Conservation (phyloP, 768 basidiomycete genomes). For the Collybia nuda region DNA sequence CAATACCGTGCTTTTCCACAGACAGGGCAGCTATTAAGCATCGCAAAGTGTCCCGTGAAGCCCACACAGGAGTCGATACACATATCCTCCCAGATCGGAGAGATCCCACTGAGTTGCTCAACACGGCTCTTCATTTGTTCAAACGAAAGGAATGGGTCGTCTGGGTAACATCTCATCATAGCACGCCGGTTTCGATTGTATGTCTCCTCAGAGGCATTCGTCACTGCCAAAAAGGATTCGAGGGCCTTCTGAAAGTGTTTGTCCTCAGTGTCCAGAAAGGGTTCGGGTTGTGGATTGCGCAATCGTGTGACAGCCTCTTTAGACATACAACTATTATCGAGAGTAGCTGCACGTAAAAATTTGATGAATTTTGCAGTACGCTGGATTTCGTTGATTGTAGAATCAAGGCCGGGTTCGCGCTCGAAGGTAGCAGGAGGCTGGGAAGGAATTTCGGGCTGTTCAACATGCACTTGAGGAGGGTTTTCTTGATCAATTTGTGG, state of each 20-base stretch:
- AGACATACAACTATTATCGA: too few species aligned
- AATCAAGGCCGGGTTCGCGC: too few species aligned
- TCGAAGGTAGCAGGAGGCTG: too few species aligned
- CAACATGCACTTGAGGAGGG: too few species aligned
- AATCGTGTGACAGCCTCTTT: too few species aligned
- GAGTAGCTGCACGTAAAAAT: too few species aligned
- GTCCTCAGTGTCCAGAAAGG: slow-evolving; percentile 1
- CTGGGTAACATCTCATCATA: slow-evolving; percentile 7
- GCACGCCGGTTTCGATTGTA: slow-evolving; percentile 16
- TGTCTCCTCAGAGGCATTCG: slow-evolving; percentile 18
- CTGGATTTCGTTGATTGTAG: too few species aligned
- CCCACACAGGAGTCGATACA: slow-evolving; percentile 17
- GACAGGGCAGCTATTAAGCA: not conserved
- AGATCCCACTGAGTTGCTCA: not conserved
- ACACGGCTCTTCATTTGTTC: slow-evolving; percentile 17
- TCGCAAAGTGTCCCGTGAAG: slow-evolving; percentile 11
- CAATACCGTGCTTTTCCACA: slow-evolving; percentile 3
- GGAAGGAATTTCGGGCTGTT: too few species aligned
- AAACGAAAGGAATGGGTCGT: slow-evolving; percentile 14
- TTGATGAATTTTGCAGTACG: too few species aligned
- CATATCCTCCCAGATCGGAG: too few species aligned
- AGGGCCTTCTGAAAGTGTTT: not conserved
- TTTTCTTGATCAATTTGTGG: too few species aligned
- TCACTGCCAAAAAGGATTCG: slow-evolving; percentile 13
- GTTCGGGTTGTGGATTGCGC: not conserved